A percentile compares a stretch with the other conserved stretches of the same genome.
These are phyloP conservation scores for Testicularia cyperi DNA, from an alignment of 1,284 basidiomycete genomes.

Conservation along the genomic window DNA sequence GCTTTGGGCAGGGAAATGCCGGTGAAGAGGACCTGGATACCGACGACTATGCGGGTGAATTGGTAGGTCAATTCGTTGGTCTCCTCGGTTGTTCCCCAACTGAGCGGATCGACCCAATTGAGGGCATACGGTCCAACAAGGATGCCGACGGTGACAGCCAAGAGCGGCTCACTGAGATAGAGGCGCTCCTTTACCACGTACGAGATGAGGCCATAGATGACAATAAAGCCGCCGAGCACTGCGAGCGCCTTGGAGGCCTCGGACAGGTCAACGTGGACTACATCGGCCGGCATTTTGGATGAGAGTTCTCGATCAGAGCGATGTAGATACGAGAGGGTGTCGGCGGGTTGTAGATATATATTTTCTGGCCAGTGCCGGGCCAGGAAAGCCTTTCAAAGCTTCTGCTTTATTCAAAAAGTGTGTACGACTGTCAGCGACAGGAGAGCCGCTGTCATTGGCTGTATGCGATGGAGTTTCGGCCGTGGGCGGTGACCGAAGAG, in stretches of 20 bases:
- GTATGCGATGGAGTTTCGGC: constrained; percentile 11
- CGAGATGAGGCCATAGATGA: constrained; percentile 57
- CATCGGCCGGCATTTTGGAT: constrained; percentile 21
- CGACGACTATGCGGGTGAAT: constrained; percentile 59
- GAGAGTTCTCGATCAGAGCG: not conserved
- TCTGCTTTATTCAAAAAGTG: constrained; percentile 15
- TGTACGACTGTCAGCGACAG: too few relatives aligned
- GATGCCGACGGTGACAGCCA: constrained; percentile 54
- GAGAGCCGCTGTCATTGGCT: constrained; percentile 28
- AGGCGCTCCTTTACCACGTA: constrained; percentile 55
- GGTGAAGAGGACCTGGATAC: constrained; percentile 60
- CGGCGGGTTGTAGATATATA: too few relatives aligned
- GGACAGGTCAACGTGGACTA: constrained; percentile 49
- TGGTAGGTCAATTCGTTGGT: constrained; percentile 60
- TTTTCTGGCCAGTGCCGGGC: not conserved
- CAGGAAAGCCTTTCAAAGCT: not conserved
- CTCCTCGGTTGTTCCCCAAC: constrained; percentile 43
- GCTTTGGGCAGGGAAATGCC: constrained; percentile 61
- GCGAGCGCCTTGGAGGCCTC: constrained; percentile 52
- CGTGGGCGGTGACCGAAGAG: constrained; percentile 12
- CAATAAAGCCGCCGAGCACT: constrained; percentile 55
- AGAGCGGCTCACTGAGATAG: constrained; percentile 56
- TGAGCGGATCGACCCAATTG: constrained; percentile 54
- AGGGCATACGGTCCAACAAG: constrained; percentile 55
- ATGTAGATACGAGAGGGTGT: not conserved